Conservation (phyloP, 495 filamentous ascomycete species). For the Xylaria scruposa region DNA sequence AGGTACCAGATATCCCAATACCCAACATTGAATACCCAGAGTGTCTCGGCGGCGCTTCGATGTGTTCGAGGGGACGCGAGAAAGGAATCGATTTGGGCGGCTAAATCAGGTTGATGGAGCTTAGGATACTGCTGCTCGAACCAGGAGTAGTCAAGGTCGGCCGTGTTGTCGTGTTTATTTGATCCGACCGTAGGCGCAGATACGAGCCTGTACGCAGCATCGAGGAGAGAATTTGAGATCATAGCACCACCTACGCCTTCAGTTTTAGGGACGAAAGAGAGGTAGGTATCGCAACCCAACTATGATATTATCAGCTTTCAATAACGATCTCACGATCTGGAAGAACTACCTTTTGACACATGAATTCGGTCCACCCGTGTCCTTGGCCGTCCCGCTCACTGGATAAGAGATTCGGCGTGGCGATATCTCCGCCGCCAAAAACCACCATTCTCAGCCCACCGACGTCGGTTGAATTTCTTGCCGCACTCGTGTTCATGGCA, state of each 20-base stretch:
- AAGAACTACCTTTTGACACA: slow-evolving; percentile 24
- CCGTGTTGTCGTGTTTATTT: slow-evolving; percentile 31
- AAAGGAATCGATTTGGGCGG: slow-evolving; percentile 49
- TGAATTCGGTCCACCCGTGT: slow-evolving; percentile 25
- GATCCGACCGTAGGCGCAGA: neutral
- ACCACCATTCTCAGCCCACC: slow-evolving; percentile 36
- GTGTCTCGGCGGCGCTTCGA: slow-evolving; percentile 43
- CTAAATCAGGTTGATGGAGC: slow-evolving; percentile 44
- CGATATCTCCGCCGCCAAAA: slow-evolving; percentile 37
- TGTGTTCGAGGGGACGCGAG: slow-evolving; percentile 37
- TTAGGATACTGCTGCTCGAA: slow-evolving; percentile 42
- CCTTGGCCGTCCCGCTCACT: neutral
- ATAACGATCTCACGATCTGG: neutral
- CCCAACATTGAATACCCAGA: slow-evolving; percentile 55
- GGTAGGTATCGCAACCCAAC: slow-evolving; percentile 43
- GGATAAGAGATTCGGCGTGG: slow-evolving; percentile 22
- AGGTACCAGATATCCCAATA: slow-evolving; percentile 58
- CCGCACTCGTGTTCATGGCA: neutral
- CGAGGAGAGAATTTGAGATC: slow-evolving; percentile 44
- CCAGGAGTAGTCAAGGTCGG: slow-evolving; percentile 46
- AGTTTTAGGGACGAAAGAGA: slow-evolving; percentile 41
- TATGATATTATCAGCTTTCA: slow-evolving; percentile 31
- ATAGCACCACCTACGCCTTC: slow-evolving; percentile 32
- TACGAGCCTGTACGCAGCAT: slow-evolving; percentile 34
- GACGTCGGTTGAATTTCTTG: neutral